Percentiles rank a stretch among this genome's conserved stretches.
These are phyloP conservation scores for Microcyclosporella mali DNA, from an alignment of 2,329 filamentous ascomycete genomes.

Conservation along the genomic window DNA sequence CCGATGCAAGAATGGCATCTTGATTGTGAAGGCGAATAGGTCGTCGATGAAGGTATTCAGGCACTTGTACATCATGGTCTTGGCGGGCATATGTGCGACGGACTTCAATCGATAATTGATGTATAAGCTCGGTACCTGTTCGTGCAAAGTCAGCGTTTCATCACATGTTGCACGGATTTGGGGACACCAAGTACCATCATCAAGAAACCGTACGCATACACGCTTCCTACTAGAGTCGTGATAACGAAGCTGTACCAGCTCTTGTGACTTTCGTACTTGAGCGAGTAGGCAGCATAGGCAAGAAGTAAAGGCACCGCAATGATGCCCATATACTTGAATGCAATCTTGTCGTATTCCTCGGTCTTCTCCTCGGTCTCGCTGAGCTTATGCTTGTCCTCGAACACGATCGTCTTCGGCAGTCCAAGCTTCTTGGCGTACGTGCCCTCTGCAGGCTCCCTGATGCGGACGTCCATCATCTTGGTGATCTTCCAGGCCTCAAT, in stretches of 20 bases:
- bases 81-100: constrained; percentile 93
- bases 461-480: constrained; percentile 81
- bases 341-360: constrained; percentile 95
- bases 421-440: constrained; percentile 50
- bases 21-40: constrained; percentile 97
- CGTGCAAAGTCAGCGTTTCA: not conserved
- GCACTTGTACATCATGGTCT: constrained; percentile 97
- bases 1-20: constrained; percentile 93
- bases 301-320: constrained; percentile 80
- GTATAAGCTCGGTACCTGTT: constrained; percentile 70
- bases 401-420: constrained; percentile 67
- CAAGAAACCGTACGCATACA: constrained; percentile 96
- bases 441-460: constrained; percentile 62
- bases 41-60: constrained; percentile 99
- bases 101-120: constrained; percentile 95
- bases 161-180: too few species aligned
- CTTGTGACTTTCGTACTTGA: constrained; percentile 92
- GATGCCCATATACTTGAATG: constrained; percentile 95
- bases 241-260: constrained; percentile 90
- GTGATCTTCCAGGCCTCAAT: constrained; percentile 93
- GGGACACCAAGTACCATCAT: constrained; percentile 65
- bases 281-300: constrained; percentile 84
- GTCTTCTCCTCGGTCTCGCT: constrained; percentile 95
- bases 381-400: constrained; percentile 96
- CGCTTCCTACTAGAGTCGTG: constrained; percentile 86